A percentile compares a stretch with the other conserved stretches of the same genome.
phyloP scores from a whole-genome alignment of 768 basidiomycete genomes.

The Kwoniella dendrophila region DNA sequence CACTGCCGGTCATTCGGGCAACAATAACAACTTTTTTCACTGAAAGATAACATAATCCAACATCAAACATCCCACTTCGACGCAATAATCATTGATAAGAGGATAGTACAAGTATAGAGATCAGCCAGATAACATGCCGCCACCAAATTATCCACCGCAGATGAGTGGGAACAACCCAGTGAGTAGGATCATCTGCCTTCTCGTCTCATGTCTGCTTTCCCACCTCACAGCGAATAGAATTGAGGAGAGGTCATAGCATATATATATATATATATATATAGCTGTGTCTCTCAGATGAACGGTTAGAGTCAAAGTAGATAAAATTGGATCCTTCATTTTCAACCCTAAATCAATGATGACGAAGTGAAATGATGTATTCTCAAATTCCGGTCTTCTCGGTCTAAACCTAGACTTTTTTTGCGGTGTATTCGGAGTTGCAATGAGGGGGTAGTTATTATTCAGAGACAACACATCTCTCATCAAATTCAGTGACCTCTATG shows the following conservation, averaged over 20 bases:
- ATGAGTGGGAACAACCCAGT: conserved; percentile 2
- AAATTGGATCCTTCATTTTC: too few relatives aligned
- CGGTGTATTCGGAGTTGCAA: conserved; percentile 1
- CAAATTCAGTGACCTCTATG: not conserved
- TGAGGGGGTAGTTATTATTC: not conserved
- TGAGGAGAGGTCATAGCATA: not conserved
- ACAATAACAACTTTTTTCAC: not conserved
- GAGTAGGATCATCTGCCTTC: not conserved
- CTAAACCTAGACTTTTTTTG: not conserved
- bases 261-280: not conserved
- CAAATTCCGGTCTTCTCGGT: conserved; percentile 17
- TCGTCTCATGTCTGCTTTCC: not conserved
- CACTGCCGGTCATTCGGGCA: conserved; percentile 6
- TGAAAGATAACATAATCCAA: not conserved
- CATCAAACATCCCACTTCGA: not conserved
- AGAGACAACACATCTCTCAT: not conserved
- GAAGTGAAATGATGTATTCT: not conserved
- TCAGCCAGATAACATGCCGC: not conserved
- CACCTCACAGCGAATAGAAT: not conserved
- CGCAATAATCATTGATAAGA: not conserved
- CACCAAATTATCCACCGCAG: conserved; percentile 7
- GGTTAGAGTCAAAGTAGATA: not conserved
- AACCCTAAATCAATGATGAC: not conserved
- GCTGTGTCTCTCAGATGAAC: not conserved
- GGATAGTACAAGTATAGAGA: not conserved